Evolutionary conservation across 1,139 yeast genomes (phyloP).

Genomic region (Ashbya aceris): DNA sequence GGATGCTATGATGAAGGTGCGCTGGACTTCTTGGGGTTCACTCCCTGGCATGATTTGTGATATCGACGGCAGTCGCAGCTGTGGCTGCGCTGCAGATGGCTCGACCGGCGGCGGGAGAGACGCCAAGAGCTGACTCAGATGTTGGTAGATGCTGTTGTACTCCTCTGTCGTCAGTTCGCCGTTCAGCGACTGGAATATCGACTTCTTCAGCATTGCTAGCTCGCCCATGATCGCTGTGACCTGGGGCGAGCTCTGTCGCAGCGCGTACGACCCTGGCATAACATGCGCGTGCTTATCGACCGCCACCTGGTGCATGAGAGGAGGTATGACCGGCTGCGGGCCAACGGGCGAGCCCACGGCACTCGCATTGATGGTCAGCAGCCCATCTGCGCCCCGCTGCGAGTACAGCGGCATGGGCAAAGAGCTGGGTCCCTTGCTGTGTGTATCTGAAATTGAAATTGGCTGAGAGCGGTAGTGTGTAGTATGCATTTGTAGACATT

Average conservation of each 20-base stretch:
- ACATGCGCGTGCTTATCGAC: not conserved
- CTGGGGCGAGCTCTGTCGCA: slow-evolving; percentile 3
- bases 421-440: not conserved
- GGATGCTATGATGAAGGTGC: not conserved
- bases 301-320: not conserved
- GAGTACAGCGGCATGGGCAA: slow-evolving; percentile 1
- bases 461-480: not conserved
- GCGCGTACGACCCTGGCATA: slow-evolving; percentile 2
- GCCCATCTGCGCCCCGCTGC: slow-evolving; percentile 1
- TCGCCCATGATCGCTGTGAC: slow-evolving; percentile 2
- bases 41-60: slow-evolving; percentile 1
- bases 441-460: not conserved
- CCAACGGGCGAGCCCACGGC: not conserved
- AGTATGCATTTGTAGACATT: not conserved
- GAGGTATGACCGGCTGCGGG: slow-evolving; percentile 2
- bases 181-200: slow-evolving; percentile 2
- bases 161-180: slow-evolving; percentile 4
- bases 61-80: slow-evolving; percentile 2
- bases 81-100: not conserved
- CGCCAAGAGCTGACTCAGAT: not conserved
- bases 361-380: not conserved
- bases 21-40: slow-evolving; percentile 1
- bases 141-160: slow-evolving; percentile 2
- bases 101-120: slow-evolving; percentile 1
- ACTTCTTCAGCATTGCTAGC: not conserved